These are phyloP conservation scores for Biscogniauxia mediterranea DNA, from an alignment of 2,329 filamentous ascomycete genomes.

Conservation along the genomic window DNA sequence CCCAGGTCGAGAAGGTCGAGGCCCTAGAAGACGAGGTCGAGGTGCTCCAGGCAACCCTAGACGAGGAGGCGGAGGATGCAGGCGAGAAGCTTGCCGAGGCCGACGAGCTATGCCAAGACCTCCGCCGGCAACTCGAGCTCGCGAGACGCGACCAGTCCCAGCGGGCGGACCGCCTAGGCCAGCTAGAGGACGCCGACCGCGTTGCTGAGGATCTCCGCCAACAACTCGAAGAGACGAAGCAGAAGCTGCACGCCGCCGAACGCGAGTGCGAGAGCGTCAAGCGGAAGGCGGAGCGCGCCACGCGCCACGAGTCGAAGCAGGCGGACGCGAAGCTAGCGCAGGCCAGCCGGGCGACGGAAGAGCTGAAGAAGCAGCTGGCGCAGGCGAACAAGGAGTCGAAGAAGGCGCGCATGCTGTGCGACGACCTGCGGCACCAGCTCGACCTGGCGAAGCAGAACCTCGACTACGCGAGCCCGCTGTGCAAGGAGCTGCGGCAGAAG, in stretches of 20 bases:
- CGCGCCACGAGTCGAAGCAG: constrained; percentile 27
- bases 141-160: constrained; percentile 24
- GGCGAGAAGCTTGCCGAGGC: constrained; percentile 45
- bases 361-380: constrained; percentile 23
- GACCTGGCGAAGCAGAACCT: constrained; percentile 24
- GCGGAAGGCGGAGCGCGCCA: constrained; percentile 36
- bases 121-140: constrained; percentile 43
- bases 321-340: constrained; percentile 49
- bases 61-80: constrained; percentile 62
- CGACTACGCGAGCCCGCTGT: constrained; percentile 26
- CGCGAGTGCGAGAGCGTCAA: constrained; percentile 25
- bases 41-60: constrained; percentile 63
- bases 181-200: constrained; percentile 22
- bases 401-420: constrained; percentile 49
- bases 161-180: constrained; percentile 18
- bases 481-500: constrained; percentile 57
- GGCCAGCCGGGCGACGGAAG: constrained; percentile 23
- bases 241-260: constrained; percentile 63
- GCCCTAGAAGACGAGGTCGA: constrained; percentile 75
- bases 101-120: constrained; percentile 43
- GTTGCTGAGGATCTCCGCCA: constrained; percentile 36
- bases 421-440: constrained; percentile 34
- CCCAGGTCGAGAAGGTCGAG: constrained; percentile 63
- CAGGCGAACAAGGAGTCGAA: constrained; percentile 49
- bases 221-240: constrained; percentile 59